Evolutionary conservation across 1,284 basidiomycete genomes (phyloP), one percentile per base, ranked within the genome.

Genomic region (Pseudozyma thailandica): DNA sequence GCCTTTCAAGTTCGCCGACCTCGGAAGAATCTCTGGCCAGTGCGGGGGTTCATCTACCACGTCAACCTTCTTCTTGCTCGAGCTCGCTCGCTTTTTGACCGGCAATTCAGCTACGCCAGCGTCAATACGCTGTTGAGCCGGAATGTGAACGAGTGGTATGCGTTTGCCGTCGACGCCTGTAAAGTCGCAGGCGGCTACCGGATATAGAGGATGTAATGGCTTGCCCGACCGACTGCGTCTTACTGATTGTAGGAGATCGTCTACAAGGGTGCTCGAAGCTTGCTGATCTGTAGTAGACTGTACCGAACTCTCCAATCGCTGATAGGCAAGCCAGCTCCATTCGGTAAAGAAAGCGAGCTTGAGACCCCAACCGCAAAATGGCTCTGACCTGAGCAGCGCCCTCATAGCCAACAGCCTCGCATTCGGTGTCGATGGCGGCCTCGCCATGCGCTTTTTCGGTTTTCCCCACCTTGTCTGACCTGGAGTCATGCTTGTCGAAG

Each of bases 381-480:
- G 81, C 47, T 82, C 81, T 5, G 73, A 76, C 4, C 68, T 52
- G 0, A 82, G 53, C 2, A 82, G 52, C 7, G 79, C 78, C 1
- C 80, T 70, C 44, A 80, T 63, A 5, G 83, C 79, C n/a, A 82
- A 61, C 20, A 84, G 27, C 30, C 80, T 77, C 8, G 77, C 55
- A 27, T 81, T 77, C 2, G 82, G 74, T 0, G 53, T 56, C 12
- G 63, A 58, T 13, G 59, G 69, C 20, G 71, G 50, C 23, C 57
- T 49, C 0, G 68, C 56, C 12, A 51, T 54, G 15, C 47, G 48
- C 16, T 43, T 47, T 27, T 63, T 66, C 18, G 55, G 54, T 31
- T 41, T 58, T 4, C 62, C 59, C 55, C 62, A 64, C 6, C 46
- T 46, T 16, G 50, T 69, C 20, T 55, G 65, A 9, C 43, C 61